Evolutionary conservation across 2,329 filamentous ascomycete species (phyloP), one percentile per base, ranked within the genome.

Genomic region (Xylaria sp.): DNA sequence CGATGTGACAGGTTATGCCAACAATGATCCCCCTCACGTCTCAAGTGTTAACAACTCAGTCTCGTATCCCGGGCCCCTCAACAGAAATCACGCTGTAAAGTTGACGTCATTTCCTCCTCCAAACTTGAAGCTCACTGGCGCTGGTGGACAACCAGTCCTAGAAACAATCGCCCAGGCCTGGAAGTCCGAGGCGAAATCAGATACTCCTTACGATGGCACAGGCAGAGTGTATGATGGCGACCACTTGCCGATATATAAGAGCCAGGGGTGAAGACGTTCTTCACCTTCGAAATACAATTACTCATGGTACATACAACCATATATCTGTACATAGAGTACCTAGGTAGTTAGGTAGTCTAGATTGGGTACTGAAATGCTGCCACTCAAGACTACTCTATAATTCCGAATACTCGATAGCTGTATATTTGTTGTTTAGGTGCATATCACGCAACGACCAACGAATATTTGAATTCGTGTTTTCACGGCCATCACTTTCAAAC

Each of bases 1-100:
- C 9, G 78, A 85, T 12, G 80, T 83, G 77, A 91, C 89, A 0
- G 86, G 87, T 60, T 89, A 91, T 76, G 70, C 73, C 6, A 79
- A 79, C 64, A 75, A 74, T 47, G 80, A 82, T 21, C 81, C 81
- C 11, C 75, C 76, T 3, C 80, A 81, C 57, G 67, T 75, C 9
- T 73, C 70, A 9, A 72, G 69, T 1, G 77, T 81, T 3, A 76
- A 82, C 72, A 81, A 81, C 64, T 81, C 80, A 32, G 70, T 82
- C 1, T 84, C 82, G 0, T 85, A 85, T 64, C 75, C 78, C 0
- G 83, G 83, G 0, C 75, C 78, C 1, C 71, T 84, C 3, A 80
- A 83, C 70, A 74, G 61, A 34, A 74, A 78, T 19, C 77, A 83
- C 30, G 71, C 78, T 0, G 64, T 54, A 1, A 78, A 76, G 67